These are phyloP conservation scores for Diplodia mutila DNA, from an alignment of 2,329 filamentous ascomycete genomes.

Conservation along the genomic window DNA sequence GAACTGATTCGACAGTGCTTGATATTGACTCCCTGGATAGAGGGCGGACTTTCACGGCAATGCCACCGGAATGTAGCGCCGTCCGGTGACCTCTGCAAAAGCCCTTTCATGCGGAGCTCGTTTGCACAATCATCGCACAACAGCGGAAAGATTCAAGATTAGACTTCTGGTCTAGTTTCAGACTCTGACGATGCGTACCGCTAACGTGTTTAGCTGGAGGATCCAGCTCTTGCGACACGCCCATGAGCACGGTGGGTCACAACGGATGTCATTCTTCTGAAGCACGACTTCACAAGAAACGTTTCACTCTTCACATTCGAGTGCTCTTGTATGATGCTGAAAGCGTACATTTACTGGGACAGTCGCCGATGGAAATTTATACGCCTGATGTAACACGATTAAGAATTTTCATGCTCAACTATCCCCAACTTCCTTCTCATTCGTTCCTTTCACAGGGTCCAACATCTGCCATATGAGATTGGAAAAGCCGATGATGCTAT, in stretches of 20 bases:
- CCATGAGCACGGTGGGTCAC: neutral
- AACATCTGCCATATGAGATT: constrained; percentile 40
- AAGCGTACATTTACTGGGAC: too few relatives aligned
- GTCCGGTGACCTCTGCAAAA: neutral
- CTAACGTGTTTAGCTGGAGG: neutral
- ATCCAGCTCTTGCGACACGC: neutral
- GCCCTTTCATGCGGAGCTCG: neutral
- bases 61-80: neutral
- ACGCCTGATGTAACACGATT: neutral
- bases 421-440: constrained; percentile 10
- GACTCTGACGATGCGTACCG: neutral
- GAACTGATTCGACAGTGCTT: too few relatives aligned
- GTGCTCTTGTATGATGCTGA: too few relatives aligned
- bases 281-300: too few relatives aligned
- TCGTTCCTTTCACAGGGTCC: constrained; percentile 29
- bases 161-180: neutral
- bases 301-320: neutral
- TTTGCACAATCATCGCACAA: neutral
- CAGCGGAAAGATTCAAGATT: neutral
- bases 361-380: neutral
- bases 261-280: neutral
- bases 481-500: constrained; percentile 43
- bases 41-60: neutral
- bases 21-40: too few relatives aligned
- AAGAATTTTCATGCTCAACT: neutral